Conservation (phyloP, 2,329 filamentous ascomycete genomes). For the Botrytis fabae region DNA sequence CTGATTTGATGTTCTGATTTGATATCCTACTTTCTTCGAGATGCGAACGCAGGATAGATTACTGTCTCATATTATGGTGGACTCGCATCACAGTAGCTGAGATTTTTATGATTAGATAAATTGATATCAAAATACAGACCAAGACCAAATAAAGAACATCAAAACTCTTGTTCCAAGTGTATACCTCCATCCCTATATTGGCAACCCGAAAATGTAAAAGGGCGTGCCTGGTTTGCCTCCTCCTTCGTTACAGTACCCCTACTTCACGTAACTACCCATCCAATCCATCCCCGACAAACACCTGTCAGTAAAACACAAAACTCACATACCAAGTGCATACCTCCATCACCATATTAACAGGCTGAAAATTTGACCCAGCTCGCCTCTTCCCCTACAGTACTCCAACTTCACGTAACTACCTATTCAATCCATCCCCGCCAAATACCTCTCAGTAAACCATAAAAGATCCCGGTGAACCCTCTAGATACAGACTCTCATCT, state of each 20-base stretch:
- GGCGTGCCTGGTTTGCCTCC: background rate
- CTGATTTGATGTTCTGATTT: background rate
- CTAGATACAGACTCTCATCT: background rate
- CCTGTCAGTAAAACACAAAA: no score
- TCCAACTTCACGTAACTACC: no score
- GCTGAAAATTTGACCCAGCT: no score
- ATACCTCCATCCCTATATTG: background rate
- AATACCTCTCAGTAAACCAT: background rate
- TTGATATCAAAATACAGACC: background rate
- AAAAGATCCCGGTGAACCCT: conserved; percentile 5
- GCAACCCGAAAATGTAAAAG: background rate
- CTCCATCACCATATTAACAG: no score
- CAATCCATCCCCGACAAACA: no score
- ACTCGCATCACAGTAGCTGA: no score
- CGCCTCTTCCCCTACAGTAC: background rate
- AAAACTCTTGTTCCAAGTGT: background rate
- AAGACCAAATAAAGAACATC: background rate
- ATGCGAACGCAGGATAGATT: background rate
- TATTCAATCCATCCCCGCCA: no score
- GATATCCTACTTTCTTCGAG: background rate
- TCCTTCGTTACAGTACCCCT: background rate
- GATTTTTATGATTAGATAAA: no score
- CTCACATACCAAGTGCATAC: no score
- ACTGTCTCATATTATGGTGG: background rate
- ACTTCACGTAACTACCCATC: no score